These are phyloP conservation scores for Barbarea vulgaris DNA, from an alignment of 345 rosid species.

Conservation along the genomic window DNA sequence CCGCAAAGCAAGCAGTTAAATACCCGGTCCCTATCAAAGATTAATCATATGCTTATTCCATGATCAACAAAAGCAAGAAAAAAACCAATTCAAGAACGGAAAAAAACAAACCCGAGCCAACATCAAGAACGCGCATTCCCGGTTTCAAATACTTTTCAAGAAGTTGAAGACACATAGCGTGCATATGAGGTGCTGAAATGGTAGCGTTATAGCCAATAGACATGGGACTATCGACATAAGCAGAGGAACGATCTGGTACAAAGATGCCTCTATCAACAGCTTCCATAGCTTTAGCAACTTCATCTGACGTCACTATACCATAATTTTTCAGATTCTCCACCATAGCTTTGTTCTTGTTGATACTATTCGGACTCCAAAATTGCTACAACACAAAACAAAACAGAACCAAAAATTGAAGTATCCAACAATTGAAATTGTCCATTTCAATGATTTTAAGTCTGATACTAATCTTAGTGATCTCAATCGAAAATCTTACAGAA, in stretches of 20 bases:
- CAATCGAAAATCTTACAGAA: not conserved
- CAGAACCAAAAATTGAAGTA: not conserved
- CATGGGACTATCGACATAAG: constrained; percentile 89
- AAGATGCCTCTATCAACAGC: constrained; percentile 79
- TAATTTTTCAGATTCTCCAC: constrained; percentile 64
- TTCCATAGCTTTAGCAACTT: constrained; percentile 85
- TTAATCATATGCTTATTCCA: not conserved
- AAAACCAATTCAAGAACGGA: not conserved
- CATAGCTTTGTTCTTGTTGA: constrained; percentile 72
- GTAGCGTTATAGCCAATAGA: constrained; percentile 92
- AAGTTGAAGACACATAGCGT: constrained; percentile 88
- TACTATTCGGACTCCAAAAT: constrained; percentile 58
- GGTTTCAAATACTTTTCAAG: constrained; percentile 79
- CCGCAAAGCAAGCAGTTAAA: constrained; percentile 90
- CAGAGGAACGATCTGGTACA: constrained; percentile 64
- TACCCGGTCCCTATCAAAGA: constrained; percentile 46
- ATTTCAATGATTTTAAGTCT: not conserved
- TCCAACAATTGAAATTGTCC: not conserved
- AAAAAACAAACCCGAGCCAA: constrained; percentile 78
- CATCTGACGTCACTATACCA: constrained; percentile 62
- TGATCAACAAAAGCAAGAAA: not conserved
- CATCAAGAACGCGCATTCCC: constrained; percentile 93
- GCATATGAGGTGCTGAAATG: constrained; percentile 99
- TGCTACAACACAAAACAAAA: constrained; percentile 43
- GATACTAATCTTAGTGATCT: not conserved